phyloP scores from a whole-genome alignment of 2,329 filamentous ascomycete species.

The Torrubiella hemipterigena region DNA sequence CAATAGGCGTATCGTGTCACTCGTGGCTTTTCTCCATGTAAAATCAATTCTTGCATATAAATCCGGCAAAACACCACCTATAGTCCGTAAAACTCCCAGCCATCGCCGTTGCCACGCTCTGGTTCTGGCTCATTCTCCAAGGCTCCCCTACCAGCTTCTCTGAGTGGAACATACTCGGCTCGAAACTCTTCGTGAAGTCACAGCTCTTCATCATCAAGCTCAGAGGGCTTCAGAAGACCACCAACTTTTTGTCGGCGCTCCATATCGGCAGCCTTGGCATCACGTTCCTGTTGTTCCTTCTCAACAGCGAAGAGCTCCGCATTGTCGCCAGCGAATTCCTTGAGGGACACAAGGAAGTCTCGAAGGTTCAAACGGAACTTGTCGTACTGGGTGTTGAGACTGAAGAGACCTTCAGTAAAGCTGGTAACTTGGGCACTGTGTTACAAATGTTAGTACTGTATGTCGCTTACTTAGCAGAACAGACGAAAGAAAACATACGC shows the following conservation, averaged over 20 bases:
- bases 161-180: constrained; percentile 40
- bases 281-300: constrained; percentile 80
- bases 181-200: constrained; percentile 68
- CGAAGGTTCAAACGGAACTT: constrained; percentile 93
- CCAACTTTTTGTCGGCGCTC: constrained; percentile 91
- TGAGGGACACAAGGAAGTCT: constrained; percentile 93
- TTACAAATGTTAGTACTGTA: constrained; percentile 19
- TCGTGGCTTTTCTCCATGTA: too few relatives aligned
- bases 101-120: constrained; percentile 29
- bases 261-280: constrained; percentile 77
- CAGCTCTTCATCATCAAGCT: constrained; percentile 81
- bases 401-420: constrained; percentile 85
- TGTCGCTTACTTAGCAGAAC: too few relatives aligned
- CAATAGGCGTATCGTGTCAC: too few relatives aligned
- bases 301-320: constrained; percentile 88
- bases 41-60: not conserved
- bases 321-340: constrained; percentile 94
- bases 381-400: constrained; percentile 75
- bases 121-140: constrained; percentile 15
- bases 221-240: constrained; percentile 91
- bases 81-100: constrained; percentile 56
- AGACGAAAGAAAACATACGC: constrained; percentile 52
- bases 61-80: constrained; percentile 14
- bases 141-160: constrained; percentile 11
- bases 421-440: constrained; percentile 69